phyloP scores from a whole-genome alignment of 345 rosid genomes.

The Lagerstroemia speciosa region DNA sequence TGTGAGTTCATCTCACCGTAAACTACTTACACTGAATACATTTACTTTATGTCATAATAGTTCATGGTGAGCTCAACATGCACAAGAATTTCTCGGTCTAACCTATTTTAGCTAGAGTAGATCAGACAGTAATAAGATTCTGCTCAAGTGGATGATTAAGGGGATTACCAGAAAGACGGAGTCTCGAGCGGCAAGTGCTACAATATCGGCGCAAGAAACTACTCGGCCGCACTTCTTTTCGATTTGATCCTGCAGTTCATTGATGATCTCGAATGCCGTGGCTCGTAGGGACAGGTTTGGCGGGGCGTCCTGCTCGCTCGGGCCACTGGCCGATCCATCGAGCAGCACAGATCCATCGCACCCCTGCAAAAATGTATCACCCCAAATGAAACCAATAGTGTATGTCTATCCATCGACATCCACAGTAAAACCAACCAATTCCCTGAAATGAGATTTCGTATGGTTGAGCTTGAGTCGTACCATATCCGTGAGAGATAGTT shows the following conservation, averaged over 20 bases:
- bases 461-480: too few species aligned
- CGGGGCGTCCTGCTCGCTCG: slow-evolving; percentile 62
- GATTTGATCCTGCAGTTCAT: slow-evolving; percentile 30
- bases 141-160: too few species aligned
- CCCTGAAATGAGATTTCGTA: too few species aligned
- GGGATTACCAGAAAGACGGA: slow-evolving; percentile 50
- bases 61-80: too few species aligned
- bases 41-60: too few species aligned
- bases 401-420: not conserved
- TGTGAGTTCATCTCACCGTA: too few species aligned
- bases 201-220: slow-evolving; percentile 50
- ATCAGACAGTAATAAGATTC: too few species aligned
- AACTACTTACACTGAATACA: too few species aligned
- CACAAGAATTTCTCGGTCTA: too few species aligned
- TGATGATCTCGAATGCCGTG: slow-evolving; percentile 34
- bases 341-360: slow-evolving; percentile 83
- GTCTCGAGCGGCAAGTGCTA: slow-evolving; percentile 55
- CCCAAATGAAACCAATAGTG: not conserved
- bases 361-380: slow-evolving; percentile 34
- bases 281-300: slow-evolving; percentile 46
- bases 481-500: too few species aligned
- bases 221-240: slow-evolving; percentile 39
- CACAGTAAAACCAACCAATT: not conserved
- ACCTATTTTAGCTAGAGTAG: too few species aligned
- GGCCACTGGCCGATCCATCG: slow-evolving; percentile 71